A percentile compares a stretch with the other conserved stretches of the same genome.
These are phyloP conservation scores for Stachybotrys echinatus DNA, from an alignment of 2,329 filamentous ascomycete species.

Conservation along the genomic window DNA sequence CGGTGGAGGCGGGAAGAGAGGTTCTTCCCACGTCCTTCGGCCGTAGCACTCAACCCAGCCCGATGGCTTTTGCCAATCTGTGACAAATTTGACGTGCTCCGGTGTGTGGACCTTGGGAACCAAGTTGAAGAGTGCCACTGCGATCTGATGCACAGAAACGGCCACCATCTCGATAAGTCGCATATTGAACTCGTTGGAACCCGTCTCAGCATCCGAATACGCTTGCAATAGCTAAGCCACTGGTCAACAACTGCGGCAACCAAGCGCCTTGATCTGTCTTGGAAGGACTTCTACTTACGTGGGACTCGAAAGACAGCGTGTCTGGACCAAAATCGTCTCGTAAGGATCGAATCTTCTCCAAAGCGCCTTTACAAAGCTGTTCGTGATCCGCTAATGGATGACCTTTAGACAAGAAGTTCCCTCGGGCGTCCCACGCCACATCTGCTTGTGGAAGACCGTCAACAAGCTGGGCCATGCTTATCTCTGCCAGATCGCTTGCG, in stretches of 20 bases:
- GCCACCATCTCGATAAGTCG: slow-evolving; percentile 6
- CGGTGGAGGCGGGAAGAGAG: neutral
- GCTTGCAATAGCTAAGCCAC: neutral
- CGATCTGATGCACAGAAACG: slow-evolving; percentile 4
- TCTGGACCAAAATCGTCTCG: neutral
- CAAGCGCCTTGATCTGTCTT: neutral
- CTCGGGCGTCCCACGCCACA: neutral
- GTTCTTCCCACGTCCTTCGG: neutral
- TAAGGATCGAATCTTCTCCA: neutral
- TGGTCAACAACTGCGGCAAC: neutral
- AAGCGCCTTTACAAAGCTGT: neutral
- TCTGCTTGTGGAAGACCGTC: neutral
- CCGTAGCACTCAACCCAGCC: neutral
- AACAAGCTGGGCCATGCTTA: neutral
- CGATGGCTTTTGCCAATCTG: neutral
- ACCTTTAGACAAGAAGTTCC: neutral
- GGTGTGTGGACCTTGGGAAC: slow-evolving; percentile 3
- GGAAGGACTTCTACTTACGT: neutral
- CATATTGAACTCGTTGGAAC: slow-evolving; percentile 2
- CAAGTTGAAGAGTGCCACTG: slow-evolving; percentile 2
- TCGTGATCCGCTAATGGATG: neutral
- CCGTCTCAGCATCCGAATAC: neutral
- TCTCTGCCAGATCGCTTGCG: neutral
- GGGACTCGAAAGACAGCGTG: neutral
- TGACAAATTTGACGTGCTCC: slow-evolving; percentile 2